These are phyloP conservation scores for Crotalaria pallida DNA, from an alignment of 306 rosid genomes.

Conservation along the genomic window DNA sequence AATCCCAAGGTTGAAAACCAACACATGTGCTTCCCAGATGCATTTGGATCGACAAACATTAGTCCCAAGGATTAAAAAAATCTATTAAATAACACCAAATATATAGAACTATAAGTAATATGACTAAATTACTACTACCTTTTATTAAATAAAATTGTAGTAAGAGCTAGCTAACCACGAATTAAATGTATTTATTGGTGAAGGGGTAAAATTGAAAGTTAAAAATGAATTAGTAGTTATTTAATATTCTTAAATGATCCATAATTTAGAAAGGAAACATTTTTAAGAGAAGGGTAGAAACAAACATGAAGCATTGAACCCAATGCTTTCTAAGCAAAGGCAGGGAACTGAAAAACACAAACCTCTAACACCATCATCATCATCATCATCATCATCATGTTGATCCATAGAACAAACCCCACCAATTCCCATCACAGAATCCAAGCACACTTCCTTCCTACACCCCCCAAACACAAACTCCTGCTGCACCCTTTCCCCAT, in stretches of 20 bases:
- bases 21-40: too few species aligned
- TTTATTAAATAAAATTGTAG: too few species aligned
- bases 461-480: constrained; percentile 59
- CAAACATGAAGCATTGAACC: background rate
- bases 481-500: constrained; percentile 20
- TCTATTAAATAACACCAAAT: too few species aligned
- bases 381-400: constrained; percentile 43
- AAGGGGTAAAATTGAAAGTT: background rate
- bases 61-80: too few species aligned
- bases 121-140: too few species aligned
- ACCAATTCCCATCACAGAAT: constrained; percentile 44
- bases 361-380: constrained; percentile 55
- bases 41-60: too few species aligned
- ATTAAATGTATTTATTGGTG: too few species aligned
- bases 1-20: too few species aligned
- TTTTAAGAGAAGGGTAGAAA: background rate
- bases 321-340: background rate
- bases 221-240: too few species aligned
- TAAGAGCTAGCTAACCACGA: too few species aligned
- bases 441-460: constrained; percentile 70
- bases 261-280: background rate
- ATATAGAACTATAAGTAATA: too few species aligned
- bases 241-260: background rate
- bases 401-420: constrained; percentile 38
- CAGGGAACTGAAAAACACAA: constrained; percentile 1